phyloP scores from a whole-genome alignment of 1,284 basidiomycete genomes.

The Schizopora paradoxa region DNA sequence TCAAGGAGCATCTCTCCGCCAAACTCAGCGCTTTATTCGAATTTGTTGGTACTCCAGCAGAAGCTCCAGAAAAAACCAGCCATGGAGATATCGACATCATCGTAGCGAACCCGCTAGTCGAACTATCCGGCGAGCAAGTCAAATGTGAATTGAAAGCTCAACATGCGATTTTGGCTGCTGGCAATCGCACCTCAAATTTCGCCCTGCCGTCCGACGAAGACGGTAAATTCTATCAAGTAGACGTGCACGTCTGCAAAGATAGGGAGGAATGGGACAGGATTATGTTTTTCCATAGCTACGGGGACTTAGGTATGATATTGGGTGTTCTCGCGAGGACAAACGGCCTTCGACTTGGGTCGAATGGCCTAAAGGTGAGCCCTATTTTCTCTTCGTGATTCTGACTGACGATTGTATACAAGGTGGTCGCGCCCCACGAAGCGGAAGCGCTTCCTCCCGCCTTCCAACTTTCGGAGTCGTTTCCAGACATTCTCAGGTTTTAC shows the following conservation, averaged over 20 bases:
- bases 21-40: conserved; percentile 42
- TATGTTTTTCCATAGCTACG: conserved; percentile 54
- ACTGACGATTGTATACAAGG: conserved; percentile 16
- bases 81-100: conserved; percentile 65
- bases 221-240: conserved; percentile 46
- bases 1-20: conserved; percentile 42
- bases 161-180: conserved; percentile 41
- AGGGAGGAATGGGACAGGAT: conserved; percentile 43
- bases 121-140: conserved; percentile 28
- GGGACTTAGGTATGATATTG: conserved; percentile 65
- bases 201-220: conserved; percentile 40
- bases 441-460: conserved; percentile 23
- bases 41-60: conserved; percentile 46
- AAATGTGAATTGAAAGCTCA: conserved; percentile 42
- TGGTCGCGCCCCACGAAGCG: conserved; percentile 15
- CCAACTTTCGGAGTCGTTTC: conserved; percentile 34
- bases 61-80: conserved; percentile 57
- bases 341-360: conserved; percentile 44
- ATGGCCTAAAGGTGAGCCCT: conserved; percentile 53
- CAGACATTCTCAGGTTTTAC: conserved; percentile 48
- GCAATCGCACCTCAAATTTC: conserved; percentile 55
- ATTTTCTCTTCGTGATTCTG: not conserved
- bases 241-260: conserved; percentile 53
- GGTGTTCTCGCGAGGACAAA: conserved; percentile 45
- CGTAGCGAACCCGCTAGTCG: conserved; percentile 40